These are phyloP conservation scores for Heritiera littoralis DNA, from an alignment of 345 rosid species.

Conservation along the genomic window DNA sequence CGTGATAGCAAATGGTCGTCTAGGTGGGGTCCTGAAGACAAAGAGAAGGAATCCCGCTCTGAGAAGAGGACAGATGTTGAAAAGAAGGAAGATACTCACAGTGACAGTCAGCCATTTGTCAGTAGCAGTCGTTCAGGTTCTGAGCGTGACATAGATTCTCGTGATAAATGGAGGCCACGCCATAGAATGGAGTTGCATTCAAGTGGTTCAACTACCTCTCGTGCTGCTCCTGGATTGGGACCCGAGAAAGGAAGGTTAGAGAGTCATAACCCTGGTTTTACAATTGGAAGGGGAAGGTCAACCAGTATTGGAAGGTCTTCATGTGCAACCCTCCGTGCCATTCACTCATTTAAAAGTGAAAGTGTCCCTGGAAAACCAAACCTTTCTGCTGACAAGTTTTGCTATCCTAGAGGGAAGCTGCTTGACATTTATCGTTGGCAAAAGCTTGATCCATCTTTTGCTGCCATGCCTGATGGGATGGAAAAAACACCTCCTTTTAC, in stretches of 20 bases:
- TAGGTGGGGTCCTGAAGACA: constrained; percentile 85
- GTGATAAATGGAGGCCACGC: constrained; percentile 82
- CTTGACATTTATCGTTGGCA: constrained; percentile 63
- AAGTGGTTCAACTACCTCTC: constrained; percentile 43
- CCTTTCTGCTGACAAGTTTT: constrained; percentile 33
- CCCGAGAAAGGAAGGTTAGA: constrained; percentile 51
- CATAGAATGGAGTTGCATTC: constrained; percentile 61
- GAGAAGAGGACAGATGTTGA: constrained; percentile 57
- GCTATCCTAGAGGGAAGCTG: constrained; percentile 70
- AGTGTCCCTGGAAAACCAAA: constrained; percentile 45
- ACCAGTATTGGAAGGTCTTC: constrained; percentile 42
- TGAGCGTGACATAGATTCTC: constrained; percentile 62
- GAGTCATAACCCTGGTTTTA: constrained; percentile 49
- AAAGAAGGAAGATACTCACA: constrained; percentile 49
- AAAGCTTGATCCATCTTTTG: constrained; percentile 40
- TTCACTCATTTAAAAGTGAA: constrained; percentile 34
- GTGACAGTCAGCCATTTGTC: constrained; percentile 39
- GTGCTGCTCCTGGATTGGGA: constrained; percentile 70
- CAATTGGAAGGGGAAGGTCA: constrained; percentile 65
- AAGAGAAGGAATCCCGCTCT: constrained; percentile 54
- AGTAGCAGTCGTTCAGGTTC: constrained; percentile 40
- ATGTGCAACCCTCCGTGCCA: constrained; percentile 29
- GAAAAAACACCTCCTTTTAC: constrained; percentile 43
- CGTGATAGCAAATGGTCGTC: constrained; percentile 79
- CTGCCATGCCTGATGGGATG: constrained; percentile 43